A percentile compares a stretch with the other conserved stretches of the same genome.
Evolutionary conservation across 1,139 yeast genomes (phyloP).

Genomic region (Candida glucosophila): DNA sequence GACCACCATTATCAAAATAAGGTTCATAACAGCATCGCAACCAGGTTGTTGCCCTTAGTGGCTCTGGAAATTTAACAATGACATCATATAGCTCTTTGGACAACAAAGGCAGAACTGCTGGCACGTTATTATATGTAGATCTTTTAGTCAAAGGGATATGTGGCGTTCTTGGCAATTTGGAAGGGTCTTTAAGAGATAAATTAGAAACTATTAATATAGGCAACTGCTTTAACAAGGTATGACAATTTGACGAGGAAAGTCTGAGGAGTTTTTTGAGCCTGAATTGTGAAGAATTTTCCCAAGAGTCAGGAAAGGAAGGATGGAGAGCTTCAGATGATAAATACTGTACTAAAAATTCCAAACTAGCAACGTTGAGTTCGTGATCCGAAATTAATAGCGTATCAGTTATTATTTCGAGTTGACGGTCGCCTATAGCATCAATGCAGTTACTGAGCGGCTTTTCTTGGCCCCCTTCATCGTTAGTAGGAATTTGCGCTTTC

Average conservation of each 20-base stretch:
- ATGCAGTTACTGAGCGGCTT: constrained; percentile 31
- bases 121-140: constrained; percentile 36
- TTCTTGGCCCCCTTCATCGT: constrained; percentile 11
- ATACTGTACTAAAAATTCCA: constrained; percentile 32
- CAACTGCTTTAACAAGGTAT: constrained; percentile 45
- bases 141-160: constrained; percentile 24
- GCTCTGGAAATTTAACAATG: constrained; percentile 66
- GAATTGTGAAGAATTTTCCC: constrained; percentile 23
- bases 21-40: constrained; percentile 88
- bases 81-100: constrained; percentile 51
- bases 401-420: constrained; percentile 24
- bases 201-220: constrained; percentile 50
- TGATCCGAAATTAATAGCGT: constrained; percentile 28
- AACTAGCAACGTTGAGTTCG: constrained; percentile 24
- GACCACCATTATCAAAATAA: constrained; percentile 19
- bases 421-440: constrained; percentile 26
- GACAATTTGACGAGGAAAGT: constrained; percentile 28
- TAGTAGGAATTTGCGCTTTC: constrained; percentile 31
- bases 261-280: constrained; percentile 28
- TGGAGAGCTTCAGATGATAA: constrained; percentile 32
- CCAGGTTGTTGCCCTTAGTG: constrained; percentile 91
- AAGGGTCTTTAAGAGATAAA: constrained; percentile 18
- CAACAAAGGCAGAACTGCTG: constrained; percentile 51
- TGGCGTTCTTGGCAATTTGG: constrained; percentile 13
- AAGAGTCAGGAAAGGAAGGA: constrained; percentile 19